Percentiles rank a stretch among this genome's conserved stretches.
These are phyloP conservation scores for Fomitopsis betulina DNA, from an alignment of 1,284 basidiomycete species.

Conservation along the genomic window DNA sequence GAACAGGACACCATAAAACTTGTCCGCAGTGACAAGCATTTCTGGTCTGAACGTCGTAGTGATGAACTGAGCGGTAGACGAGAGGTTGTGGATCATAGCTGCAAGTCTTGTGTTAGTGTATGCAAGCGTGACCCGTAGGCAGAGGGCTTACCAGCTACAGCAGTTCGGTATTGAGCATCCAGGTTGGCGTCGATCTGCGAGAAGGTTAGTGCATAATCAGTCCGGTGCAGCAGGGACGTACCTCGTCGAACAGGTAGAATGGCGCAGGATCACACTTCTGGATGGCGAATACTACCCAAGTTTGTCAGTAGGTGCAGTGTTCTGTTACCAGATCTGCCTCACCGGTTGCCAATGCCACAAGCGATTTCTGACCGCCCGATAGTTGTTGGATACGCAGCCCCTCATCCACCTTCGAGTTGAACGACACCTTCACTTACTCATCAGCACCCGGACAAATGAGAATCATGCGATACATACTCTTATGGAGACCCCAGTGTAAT, in stretches of 20 bases:
- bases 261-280: constrained; percentile 99
- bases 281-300: constrained; percentile 85
- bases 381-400: constrained; percentile 95
- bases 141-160: constrained; percentile 76
- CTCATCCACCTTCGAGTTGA: constrained; percentile 97
- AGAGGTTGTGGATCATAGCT: constrained; percentile 94
- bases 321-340: constrained; percentile 7
- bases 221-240: constrained; percentile 22
- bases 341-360: constrained; percentile 95
- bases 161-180: constrained; percentile 96
- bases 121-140: not conserved
- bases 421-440: constrained; percentile 70
- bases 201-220: not conserved
- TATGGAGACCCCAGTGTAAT: constrained; percentile 96
- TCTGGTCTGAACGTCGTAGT: constrained; percentile 98
- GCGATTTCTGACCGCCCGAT: constrained; percentile 96
- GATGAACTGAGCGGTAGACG: constrained; percentile 91
- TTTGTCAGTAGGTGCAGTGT: not conserved
- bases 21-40: constrained; percentile 92
- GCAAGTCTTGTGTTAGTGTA: not conserved
- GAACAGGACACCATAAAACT: constrained; percentile 99
- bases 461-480: constrained; percentile 36
- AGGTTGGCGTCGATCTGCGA: constrained; percentile 91
- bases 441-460: not conserved
- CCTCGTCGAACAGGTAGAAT: constrained; percentile 99